Base-by-base conservation (phyloP, 768 basidiomycete genomes). In the Phaeotremella skinneri region DNA sequence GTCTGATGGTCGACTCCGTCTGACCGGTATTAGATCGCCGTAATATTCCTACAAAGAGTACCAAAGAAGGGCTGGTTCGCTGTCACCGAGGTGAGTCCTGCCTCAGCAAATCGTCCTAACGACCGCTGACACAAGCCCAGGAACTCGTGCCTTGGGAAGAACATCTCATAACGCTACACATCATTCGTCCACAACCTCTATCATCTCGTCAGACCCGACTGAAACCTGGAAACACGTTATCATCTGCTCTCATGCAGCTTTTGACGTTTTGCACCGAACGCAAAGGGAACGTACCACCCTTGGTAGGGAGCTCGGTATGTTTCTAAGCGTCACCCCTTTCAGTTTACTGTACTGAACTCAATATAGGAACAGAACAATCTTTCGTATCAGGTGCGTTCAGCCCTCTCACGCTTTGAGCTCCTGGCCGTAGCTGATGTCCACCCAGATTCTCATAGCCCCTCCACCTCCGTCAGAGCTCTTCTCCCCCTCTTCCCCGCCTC, bases 71-170 rank as follows among this genome's bases (percentile, higher is more conserved):
- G 69, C 13, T 73, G 72, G 72, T 73, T 73, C 48, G 69, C 69
- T n/a, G 56, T 71, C 6, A 70, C 72, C 23, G 72, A 73, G 61
- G 72, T 70, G n/a, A 52, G 72, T 55, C 25, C 29, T 41, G 7
- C 9, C 50, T 31, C 17, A 7, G 13, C 23, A 26, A 1, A 9
- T 47, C 42, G 9, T 11, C 29, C 4, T 52, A 7, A 14, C 42
- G 9, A 37, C 30, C 37, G 45, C 29, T 59, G 45, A 53, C 43
- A 52, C 29, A 50, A 47, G 23, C 7, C 20, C 26, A 73, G 72
- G 72, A 73, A 53, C 59, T 70, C 39, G 50, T 73, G 9, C 72
- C 72, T 26, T 73, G 72, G 72, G 72, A 73, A 61, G 72, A 70
- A 56, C 72, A 73, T 51, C 60, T 73, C 34, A 69, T 73, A 45